phyloP scores from a whole-genome alignment of 495 filamentous ascomycete genomes.

The Amorphotheca resinae region DNA sequence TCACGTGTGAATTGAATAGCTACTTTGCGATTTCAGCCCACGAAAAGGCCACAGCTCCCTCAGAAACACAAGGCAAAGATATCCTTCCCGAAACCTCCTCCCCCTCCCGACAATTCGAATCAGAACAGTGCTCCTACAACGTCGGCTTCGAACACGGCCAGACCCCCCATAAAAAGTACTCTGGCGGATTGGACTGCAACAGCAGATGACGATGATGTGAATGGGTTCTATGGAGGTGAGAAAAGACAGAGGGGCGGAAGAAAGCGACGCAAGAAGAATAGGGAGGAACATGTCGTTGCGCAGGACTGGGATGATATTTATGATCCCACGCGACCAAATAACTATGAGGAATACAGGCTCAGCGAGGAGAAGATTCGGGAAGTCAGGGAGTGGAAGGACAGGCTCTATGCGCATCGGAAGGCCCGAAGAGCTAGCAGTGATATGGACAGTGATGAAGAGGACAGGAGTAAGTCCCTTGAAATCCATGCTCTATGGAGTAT shows the following conservation, averaged over 20 bases:
- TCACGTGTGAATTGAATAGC: conserved; percentile 30
- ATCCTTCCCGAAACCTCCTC: conserved; percentile 21
- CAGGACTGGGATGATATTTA: conserved; percentile 93
- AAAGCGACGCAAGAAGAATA: conserved; percentile 73
- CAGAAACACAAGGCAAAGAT: conserved; percentile 59
- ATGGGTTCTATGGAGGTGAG: conserved; percentile 46
- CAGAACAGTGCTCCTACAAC: conserved; percentile 15
- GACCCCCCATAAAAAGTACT: conserved; percentile 43
- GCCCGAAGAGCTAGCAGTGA: conserved; percentile 30
- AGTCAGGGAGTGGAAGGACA: conserved; percentile 77
- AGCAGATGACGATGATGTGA: conserved; percentile 57
- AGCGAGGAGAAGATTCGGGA: conserved; percentile 76
- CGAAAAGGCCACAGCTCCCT: conserved; percentile 58
- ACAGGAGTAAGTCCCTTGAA: conserved; percentile 37
- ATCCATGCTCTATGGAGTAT: conserved; percentile 1
- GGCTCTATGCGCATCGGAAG: conserved; percentile 63
- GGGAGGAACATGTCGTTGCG: conserved; percentile 42
- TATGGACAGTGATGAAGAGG: conserved; percentile 45
- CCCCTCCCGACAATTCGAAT: conserved; percentile 27
- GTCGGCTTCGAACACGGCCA: conserved; percentile 22
- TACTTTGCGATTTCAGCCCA: conserved; percentile 81
- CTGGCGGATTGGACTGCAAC: conserved; percentile 76
- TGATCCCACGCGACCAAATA: conserved; percentile 73
- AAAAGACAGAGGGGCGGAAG: conserved; percentile 66
- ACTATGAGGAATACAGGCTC: conserved; percentile 72